Percentiles rank a stretch among this genome's conserved stretches.
Evolutionary conservation across 495 filamentous ascomycete genomes (phyloP).

Genomic region (Annulohypoxylon nitens): DNA sequence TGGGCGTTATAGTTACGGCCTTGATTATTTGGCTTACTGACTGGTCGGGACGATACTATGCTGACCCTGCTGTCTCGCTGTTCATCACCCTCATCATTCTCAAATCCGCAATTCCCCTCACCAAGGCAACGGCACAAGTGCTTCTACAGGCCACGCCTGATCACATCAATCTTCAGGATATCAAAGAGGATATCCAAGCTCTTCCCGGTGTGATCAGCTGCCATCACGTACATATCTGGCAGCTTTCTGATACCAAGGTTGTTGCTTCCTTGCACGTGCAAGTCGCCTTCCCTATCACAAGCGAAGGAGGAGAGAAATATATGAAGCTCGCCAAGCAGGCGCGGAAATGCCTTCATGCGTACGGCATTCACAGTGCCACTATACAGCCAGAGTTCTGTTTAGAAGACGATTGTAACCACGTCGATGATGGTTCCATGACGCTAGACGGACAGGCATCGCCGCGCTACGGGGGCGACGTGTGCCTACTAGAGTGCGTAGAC

Average conservation of each 20-base stretch:
- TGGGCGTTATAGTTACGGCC: conserved; percentile 94
- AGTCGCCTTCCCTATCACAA: conserved; percentile 76
- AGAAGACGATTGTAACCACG: conserved; percentile 62
- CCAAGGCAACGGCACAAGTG: conserved; percentile 92
- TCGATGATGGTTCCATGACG: conserved; percentile 52
- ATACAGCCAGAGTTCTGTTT: conserved; percentile 95
- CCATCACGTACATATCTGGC: conserved; percentile 98
- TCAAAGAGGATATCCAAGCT: conserved; percentile 88
- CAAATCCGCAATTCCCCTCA: conserved; percentile 88
- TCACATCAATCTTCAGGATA: conserved; percentile 86
- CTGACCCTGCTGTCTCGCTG: conserved; percentile 94
- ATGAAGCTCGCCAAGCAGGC: conserved; percentile 88
- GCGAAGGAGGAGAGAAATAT: conserved; percentile 81
- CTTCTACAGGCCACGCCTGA: conserved; percentile 92
- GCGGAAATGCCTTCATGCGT: conserved; percentile 88
- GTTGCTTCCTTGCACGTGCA: conserved; percentile 94
- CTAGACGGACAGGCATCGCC: conserved; percentile 53
- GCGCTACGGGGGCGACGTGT: conserved; percentile 70
- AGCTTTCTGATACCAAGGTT: conserved; percentile 91
- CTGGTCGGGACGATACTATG: conserved; percentile 73
- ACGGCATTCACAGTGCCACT: conserved; percentile 97
- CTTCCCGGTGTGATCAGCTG: conserved; percentile 88
- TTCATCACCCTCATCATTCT: conserved; percentile 97
- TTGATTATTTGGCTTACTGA: conserved; percentile 91
- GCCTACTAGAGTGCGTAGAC: conserved; percentile 88